Conservation (phyloP, 495 filamentous ascomycete genomes). For the Daldinia bambusicola region DNA sequence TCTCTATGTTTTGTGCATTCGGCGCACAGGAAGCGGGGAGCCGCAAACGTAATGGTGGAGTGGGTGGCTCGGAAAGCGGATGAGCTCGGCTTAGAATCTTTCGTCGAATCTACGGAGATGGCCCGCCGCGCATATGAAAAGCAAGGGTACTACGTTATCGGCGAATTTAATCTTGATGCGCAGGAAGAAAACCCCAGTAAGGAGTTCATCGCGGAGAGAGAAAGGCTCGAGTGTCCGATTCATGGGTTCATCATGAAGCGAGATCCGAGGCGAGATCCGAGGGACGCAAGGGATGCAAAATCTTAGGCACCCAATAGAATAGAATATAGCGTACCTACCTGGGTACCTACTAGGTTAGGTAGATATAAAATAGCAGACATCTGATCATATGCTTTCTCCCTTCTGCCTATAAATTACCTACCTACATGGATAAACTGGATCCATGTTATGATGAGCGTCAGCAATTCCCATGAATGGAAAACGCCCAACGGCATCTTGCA, state of each 20-base stretch:
- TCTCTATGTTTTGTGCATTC: conserved; percentile 33
- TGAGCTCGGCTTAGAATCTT: conserved; percentile 50
- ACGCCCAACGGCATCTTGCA: background rate
- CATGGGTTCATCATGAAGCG: conserved; percentile 43
- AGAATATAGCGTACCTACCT: no score
- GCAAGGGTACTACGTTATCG: conserved; percentile 44
- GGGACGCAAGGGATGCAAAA: background rate
- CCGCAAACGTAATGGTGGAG: conserved; percentile 46
- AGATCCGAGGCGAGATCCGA: conserved; percentile 7
- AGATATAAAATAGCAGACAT: background rate
- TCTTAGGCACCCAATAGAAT: conserved; percentile 7
- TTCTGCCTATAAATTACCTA: no score
- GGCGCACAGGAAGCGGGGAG: conserved; percentile 42
- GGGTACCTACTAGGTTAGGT: no score
- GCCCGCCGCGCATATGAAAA: conserved; percentile 51
- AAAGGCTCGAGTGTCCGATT: conserved; percentile 41
- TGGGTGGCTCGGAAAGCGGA: conserved; percentile 54
- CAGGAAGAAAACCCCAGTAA: conserved; percentile 14
- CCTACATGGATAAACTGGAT: background rate
- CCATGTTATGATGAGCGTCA: background rate
- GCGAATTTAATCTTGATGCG: conserved; percentile 27
- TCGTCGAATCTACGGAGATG: conserved; percentile 53
- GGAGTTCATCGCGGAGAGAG: conserved; percentile 24
- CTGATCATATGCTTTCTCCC: no score
- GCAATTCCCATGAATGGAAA: background rate